These are phyloP conservation scores for Crepidotus variabilis DNA, from an alignment of 768 basidiomycete species.

Conservation along the genomic window DNA sequence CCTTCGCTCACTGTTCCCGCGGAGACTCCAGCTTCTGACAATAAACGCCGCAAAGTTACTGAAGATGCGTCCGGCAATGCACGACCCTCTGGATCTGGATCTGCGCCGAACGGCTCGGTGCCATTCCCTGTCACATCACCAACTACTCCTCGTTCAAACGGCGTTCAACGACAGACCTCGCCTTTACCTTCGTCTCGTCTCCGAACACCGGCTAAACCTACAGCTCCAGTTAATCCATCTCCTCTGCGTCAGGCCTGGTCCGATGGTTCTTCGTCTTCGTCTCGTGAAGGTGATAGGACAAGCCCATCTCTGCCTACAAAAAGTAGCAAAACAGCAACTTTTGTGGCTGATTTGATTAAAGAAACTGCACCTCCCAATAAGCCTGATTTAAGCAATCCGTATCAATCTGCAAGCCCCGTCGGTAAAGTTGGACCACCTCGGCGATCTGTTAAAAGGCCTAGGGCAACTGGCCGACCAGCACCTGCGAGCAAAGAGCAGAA, in stretches of 20 bases:
- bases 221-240: conserved; percentile 64
- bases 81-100: conserved; percentile 10
- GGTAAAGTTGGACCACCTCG: conserved; percentile 40
- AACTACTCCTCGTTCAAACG: conserved; percentile 23
- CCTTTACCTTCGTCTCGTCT: conserved; percentile 29
- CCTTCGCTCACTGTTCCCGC: conserved; percentile 31
- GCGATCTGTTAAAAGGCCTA: conserved; percentile 39
- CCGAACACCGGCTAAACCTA: conserved; percentile 48
- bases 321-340: conserved; percentile 64
- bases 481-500: conserved; percentile 24
- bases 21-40: background rate
- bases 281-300: conserved; percentile 23
- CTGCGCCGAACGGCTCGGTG: conserved; percentile 15
- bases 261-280: conserved; percentile 34
- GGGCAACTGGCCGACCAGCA: conserved; percentile 37
- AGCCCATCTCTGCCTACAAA: conserved; percentile 32
- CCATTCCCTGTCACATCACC: conserved; percentile 34
- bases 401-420: conserved; percentile 69
- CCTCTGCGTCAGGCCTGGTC: conserved; percentile 77
- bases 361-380: conserved; percentile 63
- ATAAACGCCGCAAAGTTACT: conserved; percentile 4
- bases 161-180: conserved; percentile 1
- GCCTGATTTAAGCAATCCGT: conserved; percentile 73
- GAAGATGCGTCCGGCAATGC: background rate
- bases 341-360: conserved; percentile 68